A percentile compares a stretch with the other conserved stretches of the same genome.
Evolutionary conservation across 78 protist species (phyloP).

Genomic region (Capsaspora owczarzaki): DNA sequence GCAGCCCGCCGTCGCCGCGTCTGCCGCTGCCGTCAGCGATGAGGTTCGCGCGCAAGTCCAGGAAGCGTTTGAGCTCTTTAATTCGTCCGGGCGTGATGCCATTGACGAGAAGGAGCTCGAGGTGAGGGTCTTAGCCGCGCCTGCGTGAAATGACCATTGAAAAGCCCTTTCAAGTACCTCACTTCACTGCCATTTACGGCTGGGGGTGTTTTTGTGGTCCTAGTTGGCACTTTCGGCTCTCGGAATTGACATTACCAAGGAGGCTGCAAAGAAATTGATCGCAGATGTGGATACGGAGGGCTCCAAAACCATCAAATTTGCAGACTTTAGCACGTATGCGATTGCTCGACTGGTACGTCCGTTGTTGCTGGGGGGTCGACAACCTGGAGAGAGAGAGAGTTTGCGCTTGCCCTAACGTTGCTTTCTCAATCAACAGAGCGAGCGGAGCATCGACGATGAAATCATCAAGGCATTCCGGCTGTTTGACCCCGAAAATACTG

Average conservation of each 20-base stretch:
- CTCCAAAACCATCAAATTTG: constrained; percentile 72
- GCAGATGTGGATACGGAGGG: constrained; percentile 77
- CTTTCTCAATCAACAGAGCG: constrained; percentile 24
- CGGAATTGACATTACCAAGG: constrained; percentile 90
- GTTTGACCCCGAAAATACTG: constrained; percentile 81
- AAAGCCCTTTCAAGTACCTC: neutral
- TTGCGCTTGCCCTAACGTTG: neutral
- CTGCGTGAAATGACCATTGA: neutral
- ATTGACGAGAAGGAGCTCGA: constrained; percentile 87
- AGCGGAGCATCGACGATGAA: constrained; percentile 73
- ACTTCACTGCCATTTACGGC: neutral
- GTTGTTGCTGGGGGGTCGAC: neutral
- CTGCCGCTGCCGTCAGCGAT: no score
- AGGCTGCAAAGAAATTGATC: constrained; percentile 74
- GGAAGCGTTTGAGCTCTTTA: constrained; percentile 83
- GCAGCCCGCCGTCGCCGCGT: no score
- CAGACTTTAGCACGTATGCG: constrained; percentile 42
- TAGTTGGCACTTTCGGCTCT: constrained; percentile 93
- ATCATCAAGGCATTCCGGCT: constrained; percentile 83
- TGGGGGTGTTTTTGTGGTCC: constrained; percentile 20
- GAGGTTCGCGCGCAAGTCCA: no score
- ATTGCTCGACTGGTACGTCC: neutral
- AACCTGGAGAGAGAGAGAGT: neutral
- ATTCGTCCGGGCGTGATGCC: constrained; percentile 68
- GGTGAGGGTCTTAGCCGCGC: no score